These are phyloP conservation scores for Ganoderma sinense DNA, from an alignment of 1,284 basidiomycete genomes.

Conservation along the genomic window DNA sequence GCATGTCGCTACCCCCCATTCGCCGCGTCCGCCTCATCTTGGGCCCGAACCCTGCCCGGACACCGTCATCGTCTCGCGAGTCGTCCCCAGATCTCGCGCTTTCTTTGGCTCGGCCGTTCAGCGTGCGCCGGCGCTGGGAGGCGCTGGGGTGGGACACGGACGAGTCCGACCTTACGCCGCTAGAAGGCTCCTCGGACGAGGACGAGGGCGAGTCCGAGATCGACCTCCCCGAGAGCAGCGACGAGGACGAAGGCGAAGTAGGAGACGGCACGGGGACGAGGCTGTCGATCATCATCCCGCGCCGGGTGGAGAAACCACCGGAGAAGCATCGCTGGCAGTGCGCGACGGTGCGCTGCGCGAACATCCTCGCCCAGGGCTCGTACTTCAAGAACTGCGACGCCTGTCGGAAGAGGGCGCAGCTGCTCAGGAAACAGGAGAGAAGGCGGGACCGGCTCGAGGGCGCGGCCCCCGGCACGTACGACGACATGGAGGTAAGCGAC, in stretches of 20 bases:
- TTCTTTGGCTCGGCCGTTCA: background rate
- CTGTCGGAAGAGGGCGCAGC: slow-evolving; percentile 43
- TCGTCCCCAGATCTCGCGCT: slow-evolving; percentile 12
- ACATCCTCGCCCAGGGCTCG: slow-evolving; percentile 24
- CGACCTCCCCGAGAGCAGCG: slow-evolving; percentile 21
- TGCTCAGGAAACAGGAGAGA: slow-evolving; percentile 30
- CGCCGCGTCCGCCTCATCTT: slow-evolving; percentile 20
- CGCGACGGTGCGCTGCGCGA: slow-evolving; percentile 23
- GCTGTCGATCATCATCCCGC: background rate
- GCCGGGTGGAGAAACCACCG: background rate
- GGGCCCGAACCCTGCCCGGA: slow-evolving; percentile 6
- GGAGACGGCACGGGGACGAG: background rate
- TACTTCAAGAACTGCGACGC: slow-evolving; percentile 42
- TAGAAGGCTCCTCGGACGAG: slow-evolving; percentile 29
- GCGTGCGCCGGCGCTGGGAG: background rate
- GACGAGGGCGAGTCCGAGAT: slow-evolving; percentile 33
- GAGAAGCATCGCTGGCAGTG: slow-evolving; percentile 27
- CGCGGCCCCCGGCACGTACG: slow-evolving; percentile 1
- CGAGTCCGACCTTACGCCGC: slow-evolving; percentile 34
- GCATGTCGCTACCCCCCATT: background rate
- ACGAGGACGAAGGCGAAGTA: slow-evolving; percentile 10
- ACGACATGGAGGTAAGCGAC: background rate
- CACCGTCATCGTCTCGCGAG: slow-evolving; percentile 11
- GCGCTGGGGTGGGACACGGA: slow-evolving; percentile 30
- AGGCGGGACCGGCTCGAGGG: background rate